Evolutionary conservation across 257 asterid species (phyloP), one percentile per base, ranked within the genome.

Genomic region (Nicotiana tomentosiformis): DNA sequence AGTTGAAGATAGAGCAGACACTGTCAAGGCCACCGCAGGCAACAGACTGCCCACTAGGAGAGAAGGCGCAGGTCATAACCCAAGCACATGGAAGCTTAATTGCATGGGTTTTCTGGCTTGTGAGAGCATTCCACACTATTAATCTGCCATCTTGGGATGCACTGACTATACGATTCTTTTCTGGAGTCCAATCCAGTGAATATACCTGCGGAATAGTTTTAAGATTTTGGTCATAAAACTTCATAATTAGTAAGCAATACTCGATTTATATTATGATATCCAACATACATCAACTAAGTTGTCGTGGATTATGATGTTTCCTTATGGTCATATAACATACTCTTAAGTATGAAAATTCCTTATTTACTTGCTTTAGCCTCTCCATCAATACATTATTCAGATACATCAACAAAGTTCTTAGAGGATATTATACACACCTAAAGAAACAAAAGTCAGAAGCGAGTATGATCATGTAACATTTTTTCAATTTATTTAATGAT

Each of bases 11-110:
- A 57, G 99, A 92, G 89, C 99, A 96, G 70, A 95, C 93, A 80
- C 99, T 96, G 84, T 96, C 98, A 33, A 96, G 92, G 77, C 99
- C 99, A 83, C 99, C 99, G 80, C 98, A 94, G 64, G 99, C 98
- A 81, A 96, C 98, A 57, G 97, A 91, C 81, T 90, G 97, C 46
- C 99, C 99, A 72, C 86, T 90, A 69, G 98, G 97, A 67, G 99
- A 94, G 88, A 96, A 96, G 77, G 98, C 98, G 86, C 99, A 96
- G 85, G 97, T 88, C 99, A 96, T 94, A 83, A 96, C 98, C 98
- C 98, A 96, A 7, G 99, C 97, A 83, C 98, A 96, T 69, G 99
- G 98, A 85, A 94, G 88, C 92, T 92, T 94, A 78, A 96, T 94
- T 37, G 98, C 91, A 67, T 94, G 98, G 84, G 98, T 96, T 77